Evolutionary conservation across 2,329 filamentous ascomycete genomes (phyloP), one percentile per base, ranked within the genome.

Genomic region (Ramularia endophylla): DNA sequence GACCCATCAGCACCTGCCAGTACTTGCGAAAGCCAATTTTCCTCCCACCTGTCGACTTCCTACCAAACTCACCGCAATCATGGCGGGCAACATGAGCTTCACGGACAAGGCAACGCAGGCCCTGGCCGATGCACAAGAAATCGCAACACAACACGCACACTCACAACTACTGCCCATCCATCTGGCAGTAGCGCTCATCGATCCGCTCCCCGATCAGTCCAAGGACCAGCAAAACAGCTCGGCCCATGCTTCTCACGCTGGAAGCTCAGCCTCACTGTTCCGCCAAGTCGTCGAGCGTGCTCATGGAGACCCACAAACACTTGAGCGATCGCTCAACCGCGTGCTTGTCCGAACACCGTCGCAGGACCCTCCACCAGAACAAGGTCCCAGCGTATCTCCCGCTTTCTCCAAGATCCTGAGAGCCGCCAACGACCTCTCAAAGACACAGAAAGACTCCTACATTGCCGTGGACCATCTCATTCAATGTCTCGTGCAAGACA

Each of bases 401-500:
- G 73, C 80, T 7, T 89, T 97, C 66, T 80, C 83, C 48, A 86
- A 84, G 54, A 77, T 95, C 43, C 74, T 98, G 38, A 79, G 88
- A 54, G 80, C 86, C 53, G 88, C 92, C 2, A 81, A 85, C 63
- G 88, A 97, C 22, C 67, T 98, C 40, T 90, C 94, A 56, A 95
- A 94, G 69, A 88, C 89, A n/a, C 92, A 98, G 59, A 97, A 95
- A 58, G 92, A 98, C 63, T 87, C 81, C 51, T 98, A 81, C 65
- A 86, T 98, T 51, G 92, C 90, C 29, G 82, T 97, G 45, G 92
- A 97, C 65, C 92, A 98, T 63, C 75, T 98, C 38, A 95, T 98
- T 59, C 81, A 83, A 48, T 81, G 86, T 2, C 73, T 95, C 16
- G 78, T 82, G 9, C 88, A 97, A 57, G 92, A 98, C 55, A 51